phyloP scores from a whole-genome alignment of 176 grass and related monocot genomes.

The Guadua angustifolia region DNA sequence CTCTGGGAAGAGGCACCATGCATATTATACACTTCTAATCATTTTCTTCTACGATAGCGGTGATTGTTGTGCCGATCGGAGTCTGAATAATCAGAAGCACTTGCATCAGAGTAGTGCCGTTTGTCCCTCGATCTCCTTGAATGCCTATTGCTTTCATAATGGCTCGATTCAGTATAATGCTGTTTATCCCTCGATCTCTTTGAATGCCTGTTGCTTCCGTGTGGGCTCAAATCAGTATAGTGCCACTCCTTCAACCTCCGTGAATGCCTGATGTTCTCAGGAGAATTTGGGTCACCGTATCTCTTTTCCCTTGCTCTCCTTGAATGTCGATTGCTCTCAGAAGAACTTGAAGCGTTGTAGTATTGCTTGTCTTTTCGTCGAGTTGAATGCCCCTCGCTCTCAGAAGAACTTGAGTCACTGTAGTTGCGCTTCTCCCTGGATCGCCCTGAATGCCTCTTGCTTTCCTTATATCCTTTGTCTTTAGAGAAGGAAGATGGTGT shows the following conservation, averaged over 20 bases:
- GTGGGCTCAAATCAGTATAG: neutral
- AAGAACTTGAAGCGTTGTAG: conserved; percentile 35
- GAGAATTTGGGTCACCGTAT: conserved; percentile 8
- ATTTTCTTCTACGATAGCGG: too few species aligned
- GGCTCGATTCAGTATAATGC: neutral
- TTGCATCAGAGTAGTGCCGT: neutral
- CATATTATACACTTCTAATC: too few species aligned
- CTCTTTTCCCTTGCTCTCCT: conserved; percentile 41
- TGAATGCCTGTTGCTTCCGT: neutral
- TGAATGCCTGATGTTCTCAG: conserved; percentile 1
- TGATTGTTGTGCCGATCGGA: too few species aligned
- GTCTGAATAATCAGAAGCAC: too few species aligned
- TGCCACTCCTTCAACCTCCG: neutral
- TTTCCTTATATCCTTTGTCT: conserved; percentile 27
- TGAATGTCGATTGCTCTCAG: conserved; percentile 26
- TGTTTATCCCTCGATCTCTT: neutral
- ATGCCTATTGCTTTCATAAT: conserved; percentile 20
- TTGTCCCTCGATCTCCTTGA: conserved; percentile 48
- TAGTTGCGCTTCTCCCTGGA: conserved; percentile 24
- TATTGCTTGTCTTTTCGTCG: conserved; percentile 15
- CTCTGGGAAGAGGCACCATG: too few species aligned
- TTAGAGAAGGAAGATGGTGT: conserved; percentile 25
- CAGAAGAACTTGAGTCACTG: conserved; percentile 42
- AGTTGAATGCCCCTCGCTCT: conserved; percentile 23
- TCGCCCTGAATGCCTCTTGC: conserved; percentile 43